Conservation (phyloP, 2,329 filamentous ascomycete genomes). For the Phaeoacremonium minimum region DNA sequence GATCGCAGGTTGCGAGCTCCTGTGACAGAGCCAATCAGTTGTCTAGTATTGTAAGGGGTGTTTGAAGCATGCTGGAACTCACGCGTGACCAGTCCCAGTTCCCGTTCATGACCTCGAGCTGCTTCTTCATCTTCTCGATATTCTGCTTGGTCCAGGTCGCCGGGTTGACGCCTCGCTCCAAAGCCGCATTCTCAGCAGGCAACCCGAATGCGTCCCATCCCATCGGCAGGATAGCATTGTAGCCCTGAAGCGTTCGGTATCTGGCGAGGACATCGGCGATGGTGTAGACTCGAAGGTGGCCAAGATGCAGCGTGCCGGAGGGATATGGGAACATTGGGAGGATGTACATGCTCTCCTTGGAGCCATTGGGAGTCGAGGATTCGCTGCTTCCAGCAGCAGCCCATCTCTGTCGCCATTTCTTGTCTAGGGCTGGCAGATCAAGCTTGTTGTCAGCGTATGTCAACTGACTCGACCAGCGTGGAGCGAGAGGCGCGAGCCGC, state of each 20-base stretch:
- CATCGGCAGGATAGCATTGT: slow-evolving; percentile 79
- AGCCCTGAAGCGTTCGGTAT: slow-evolving; percentile 69
- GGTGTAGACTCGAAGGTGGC: slow-evolving; percentile 84
- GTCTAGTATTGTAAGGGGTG: slow-evolving; percentile 1
- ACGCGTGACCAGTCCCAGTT: slow-evolving; percentile 81
- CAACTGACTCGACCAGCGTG: slow-evolving; percentile 9
- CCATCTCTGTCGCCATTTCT: slow-evolving; percentile 51
- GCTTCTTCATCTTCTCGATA: slow-evolving; percentile 79
- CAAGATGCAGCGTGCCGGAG: slow-evolving; percentile 80
- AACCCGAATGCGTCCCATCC: slow-evolving; percentile 93
- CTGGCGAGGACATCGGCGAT: slow-evolving; percentile 83
- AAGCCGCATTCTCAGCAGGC: slow-evolving; percentile 86
- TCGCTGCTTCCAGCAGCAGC: slow-evolving; percentile 12
- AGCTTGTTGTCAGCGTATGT: slow-evolving; percentile 33
- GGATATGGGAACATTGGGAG: slow-evolving; percentile 94
- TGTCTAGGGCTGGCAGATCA: slow-evolving; percentile 41
- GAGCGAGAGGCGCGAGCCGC: background rate
- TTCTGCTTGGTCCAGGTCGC: slow-evolving; percentile 76
- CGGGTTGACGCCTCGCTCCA: slow-evolving; percentile 75
- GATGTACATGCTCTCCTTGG: slow-evolving; percentile 55
- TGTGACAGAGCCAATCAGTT: slow-evolving; percentile 29
- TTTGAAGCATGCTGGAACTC: slow-evolving; percentile 27
- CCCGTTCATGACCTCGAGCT: slow-evolving; percentile 74
- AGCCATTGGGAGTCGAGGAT: slow-evolving; percentile 9
- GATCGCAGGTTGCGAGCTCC: slow-evolving; percentile 82